Conservation (phyloP, 164 flowering plant genomes). For the Macadamia integrifolia region DNA sequence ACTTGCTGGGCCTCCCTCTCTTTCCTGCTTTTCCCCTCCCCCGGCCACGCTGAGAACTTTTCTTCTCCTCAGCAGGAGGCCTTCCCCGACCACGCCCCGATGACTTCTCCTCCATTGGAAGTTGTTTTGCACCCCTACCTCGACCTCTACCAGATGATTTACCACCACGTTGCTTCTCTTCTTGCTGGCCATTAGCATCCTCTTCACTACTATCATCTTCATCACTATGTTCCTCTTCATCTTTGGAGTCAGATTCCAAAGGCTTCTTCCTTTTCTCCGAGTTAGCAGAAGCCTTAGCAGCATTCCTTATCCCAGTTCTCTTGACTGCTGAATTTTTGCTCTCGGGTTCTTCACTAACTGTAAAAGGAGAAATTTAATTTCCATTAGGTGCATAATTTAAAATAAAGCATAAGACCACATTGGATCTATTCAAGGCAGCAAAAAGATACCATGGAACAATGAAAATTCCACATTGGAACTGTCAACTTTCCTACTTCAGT, state of each 20-base stretch:
- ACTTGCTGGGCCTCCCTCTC: constrained; percentile 65
- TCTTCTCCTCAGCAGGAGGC: constrained; percentile 32
- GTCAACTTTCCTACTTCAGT: too few species aligned
- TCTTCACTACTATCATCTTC: constrained; percentile 27
- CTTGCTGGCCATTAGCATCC: constrained; percentile 39
- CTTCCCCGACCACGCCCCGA: constrained; percentile 61
- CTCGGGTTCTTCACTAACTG: constrained; percentile 37
- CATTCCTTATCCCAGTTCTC: constrained; percentile 32
- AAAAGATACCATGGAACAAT: too few species aligned
- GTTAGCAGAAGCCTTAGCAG: constrained; percentile 33
- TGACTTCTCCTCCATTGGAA: constrained; percentile 16
- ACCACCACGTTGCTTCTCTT: constrained; percentile 33
- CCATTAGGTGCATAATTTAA: not conserved
- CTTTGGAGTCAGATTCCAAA: constrained; percentile 55
- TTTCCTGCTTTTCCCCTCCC: constrained; percentile 35
- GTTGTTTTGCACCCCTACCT: constrained; percentile 38
- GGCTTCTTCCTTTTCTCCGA: constrained; percentile 56
- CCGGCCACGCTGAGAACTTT: constrained; percentile 16
- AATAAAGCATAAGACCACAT: too few species aligned
- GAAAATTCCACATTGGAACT: too few species aligned
- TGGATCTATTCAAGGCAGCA: too few species aligned
- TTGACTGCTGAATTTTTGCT: constrained; percentile 19
- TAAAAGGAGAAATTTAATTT: not conserved
- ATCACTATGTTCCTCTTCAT: constrained; percentile 22
- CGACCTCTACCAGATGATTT: constrained; percentile 43